phyloP scores from a whole-genome alignment of 352 stramenopile genomes.

The Phytophthora lateralis region DNA sequence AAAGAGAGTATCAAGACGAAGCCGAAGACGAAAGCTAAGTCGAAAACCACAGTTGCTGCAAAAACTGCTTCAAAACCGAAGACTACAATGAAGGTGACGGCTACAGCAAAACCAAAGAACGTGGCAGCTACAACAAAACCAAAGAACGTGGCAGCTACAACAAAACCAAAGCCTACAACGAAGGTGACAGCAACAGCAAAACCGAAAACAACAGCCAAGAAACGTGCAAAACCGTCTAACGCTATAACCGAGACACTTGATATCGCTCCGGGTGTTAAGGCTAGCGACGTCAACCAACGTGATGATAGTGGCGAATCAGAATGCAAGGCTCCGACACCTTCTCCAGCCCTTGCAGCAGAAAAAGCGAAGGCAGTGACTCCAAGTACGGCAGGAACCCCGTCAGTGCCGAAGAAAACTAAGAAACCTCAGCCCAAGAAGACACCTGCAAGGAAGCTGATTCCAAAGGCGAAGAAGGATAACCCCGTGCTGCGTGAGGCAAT shows the following conservation, averaged over 20 bases:
- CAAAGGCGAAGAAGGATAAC: conserved; percentile 10
- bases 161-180: conserved; percentile 1
- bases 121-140: conserved; percentile 1
- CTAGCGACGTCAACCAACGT: neutral
- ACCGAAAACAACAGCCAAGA: conserved; percentile 11
- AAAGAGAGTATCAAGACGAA: conserved; percentile 2
- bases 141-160: neutral
- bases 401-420: conserved; percentile 11
- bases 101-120: conserved; percentile 4
- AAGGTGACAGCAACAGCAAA: conserved; percentile 1
- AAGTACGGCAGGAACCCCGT: conserved; percentile 1
- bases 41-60: conserved; percentile 3
- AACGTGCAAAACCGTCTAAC: conserved; percentile 10
- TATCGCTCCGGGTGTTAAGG: neutral
- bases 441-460: conserved; percentile 1
- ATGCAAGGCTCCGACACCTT: conserved; percentile 2
- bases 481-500: conserved; percentile 17
- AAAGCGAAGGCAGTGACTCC: neutral
- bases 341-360: neutral
- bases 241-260: neutral
- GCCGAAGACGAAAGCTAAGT: neutral
- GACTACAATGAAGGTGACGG: neutral
- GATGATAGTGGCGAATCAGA: neutral
- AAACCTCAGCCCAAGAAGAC: conserved; percentile 10
- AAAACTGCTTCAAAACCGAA: conserved; percentile 5